A percentile compares a stretch with the other conserved stretches of the same genome.
These are phyloP conservation scores for Penicillium nordicum DNA, from an alignment of 2,329 filamentous ascomycete species.

Conservation along the genomic window DNA sequence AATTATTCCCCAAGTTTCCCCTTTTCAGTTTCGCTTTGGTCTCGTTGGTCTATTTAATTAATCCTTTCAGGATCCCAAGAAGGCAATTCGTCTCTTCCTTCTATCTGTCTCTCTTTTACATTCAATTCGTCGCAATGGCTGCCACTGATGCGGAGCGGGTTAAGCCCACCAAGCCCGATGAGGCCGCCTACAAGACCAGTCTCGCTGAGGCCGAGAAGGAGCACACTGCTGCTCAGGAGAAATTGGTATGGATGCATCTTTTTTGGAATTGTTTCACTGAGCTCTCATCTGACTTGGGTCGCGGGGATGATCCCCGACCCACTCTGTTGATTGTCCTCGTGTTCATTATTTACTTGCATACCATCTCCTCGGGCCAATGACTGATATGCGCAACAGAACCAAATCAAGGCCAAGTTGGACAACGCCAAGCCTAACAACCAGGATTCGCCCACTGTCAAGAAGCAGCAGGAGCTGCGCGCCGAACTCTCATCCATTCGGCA, in stretches of 20 bases:
- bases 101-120: constrained; percentile 12
- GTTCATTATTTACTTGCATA: constrained; percentile 1
- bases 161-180: constrained; percentile 83
- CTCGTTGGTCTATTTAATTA: constrained; percentile 11
- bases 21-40: constrained; percentile 20
- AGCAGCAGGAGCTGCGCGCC: constrained; percentile 77
- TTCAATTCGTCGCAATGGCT: constrained; percentile 33
- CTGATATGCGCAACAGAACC: constrained; percentile 63
- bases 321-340: constrained; percentile 1
- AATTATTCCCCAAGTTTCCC: constrained; percentile 21
- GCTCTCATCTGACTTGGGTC: background rate
- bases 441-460: constrained; percentile 75
- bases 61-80: background rate
- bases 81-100: constrained; percentile 9
- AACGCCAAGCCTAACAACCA: constrained; percentile 76
- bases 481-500: constrained; percentile 80
- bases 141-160: constrained; percentile 39
- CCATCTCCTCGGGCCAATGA: constrained; percentile 10
- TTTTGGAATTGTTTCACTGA: background rate
- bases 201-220: constrained; percentile 83
- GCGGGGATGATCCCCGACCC: constrained; percentile 2
- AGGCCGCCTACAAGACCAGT: constrained; percentile 74
- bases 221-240: constrained; percentile 71
- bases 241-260: constrained; percentile 50
- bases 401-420: constrained; percentile 84